Evolutionary conservation across 1,284 basidiomycete species (phyloP).

Genomic region (Erythrobasidium hasegawianum): DNA sequence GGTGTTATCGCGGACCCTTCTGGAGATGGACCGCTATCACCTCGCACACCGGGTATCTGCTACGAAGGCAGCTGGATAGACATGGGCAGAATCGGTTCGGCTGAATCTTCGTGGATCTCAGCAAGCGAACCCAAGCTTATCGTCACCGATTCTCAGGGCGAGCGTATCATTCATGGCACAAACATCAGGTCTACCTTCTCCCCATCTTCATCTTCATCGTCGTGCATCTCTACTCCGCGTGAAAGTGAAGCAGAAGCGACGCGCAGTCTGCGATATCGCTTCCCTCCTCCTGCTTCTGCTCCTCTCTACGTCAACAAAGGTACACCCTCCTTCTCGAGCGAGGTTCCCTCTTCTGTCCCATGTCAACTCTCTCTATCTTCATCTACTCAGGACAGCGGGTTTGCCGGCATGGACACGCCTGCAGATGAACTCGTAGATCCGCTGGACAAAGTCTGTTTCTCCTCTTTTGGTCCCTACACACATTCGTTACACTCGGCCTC

Average conservation of each 20-base stretch:
- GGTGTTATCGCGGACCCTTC: neutral
- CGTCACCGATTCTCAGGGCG: too few species aligned
- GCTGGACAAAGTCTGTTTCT: too few species aligned
- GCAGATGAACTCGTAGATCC: neutral
- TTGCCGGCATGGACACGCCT: neutral
- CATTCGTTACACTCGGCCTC: too few species aligned
- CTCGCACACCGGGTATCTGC: neutral
- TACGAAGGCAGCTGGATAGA: constrained; percentile 10
- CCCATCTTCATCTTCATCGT: too few species aligned
- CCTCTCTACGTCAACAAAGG: neutral
- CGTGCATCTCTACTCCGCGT: too few species aligned
- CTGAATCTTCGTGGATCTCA: too few species aligned
- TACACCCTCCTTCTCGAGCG: neutral
- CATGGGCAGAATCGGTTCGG: neutral
- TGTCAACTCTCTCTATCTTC: constrained; percentile 6
- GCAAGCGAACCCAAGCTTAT: too few species aligned
- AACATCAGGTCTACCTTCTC: too few species aligned
- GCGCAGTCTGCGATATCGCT: too few species aligned
- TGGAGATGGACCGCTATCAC: neutral
- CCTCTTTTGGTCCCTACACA: too few species aligned
- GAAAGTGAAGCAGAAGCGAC: too few species aligned
- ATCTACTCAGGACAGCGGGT: neutral
- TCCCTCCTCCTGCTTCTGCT: constrained; percentile 12
- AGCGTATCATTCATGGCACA: too few species aligned
- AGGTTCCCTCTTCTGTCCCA: neutral